Evolutionary conservation across 257 asterid species (phyloP), one percentile per base, ranked within the genome.

Genomic region (Salvia rosmarinus): DNA sequence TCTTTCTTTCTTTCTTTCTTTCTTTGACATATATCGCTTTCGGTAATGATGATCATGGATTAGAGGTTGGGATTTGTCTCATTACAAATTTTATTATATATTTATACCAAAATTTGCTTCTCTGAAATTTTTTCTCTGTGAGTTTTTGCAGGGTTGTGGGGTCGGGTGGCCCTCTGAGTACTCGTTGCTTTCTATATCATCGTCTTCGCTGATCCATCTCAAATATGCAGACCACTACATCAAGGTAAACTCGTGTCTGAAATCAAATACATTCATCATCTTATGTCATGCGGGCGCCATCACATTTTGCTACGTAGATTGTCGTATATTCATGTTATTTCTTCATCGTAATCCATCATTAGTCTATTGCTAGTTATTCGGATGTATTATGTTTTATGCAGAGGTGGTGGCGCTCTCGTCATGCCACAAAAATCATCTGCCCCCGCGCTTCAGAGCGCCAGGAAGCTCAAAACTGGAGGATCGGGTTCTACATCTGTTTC

Each of bases 201-300:
- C 82, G 11, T 80, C 72, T 19, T 72, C 47, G 63, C 64, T 19
- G 56, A 59, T 40, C 54, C 4, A 67, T 57, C 37, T 28, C 63
- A 23, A 80, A 64, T 68, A 94, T 94, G 97, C 97, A 91, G 92
- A 85, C 96, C 21, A 85, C 96, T 78, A 86, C 78, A 70, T 75
- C 87, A 72, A 94, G 97, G 97, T 94, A 86, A 6, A n/a, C 30
- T 73, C 59, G 12, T 64, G 46, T 47, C 30, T 23, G 40, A 1
- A 32, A 4, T 34, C 50, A 4, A 39, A 8, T 28, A 28, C 32
- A 28, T 42, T 16, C 14, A 5, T 66, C 9, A 13, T 21, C 39
- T n/a, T 30, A n/a, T 37, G 42, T n/a, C n/a, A n/a, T n/a, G n/a
- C n/a, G n/a, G n/a, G n/a, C n/a, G n/a, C n/a, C n/a, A n/a, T n/a